Evolutionary conservation across 2,329 filamentous ascomycete genomes (phyloP).

Genomic region (Monilinia fructicola): DNA sequence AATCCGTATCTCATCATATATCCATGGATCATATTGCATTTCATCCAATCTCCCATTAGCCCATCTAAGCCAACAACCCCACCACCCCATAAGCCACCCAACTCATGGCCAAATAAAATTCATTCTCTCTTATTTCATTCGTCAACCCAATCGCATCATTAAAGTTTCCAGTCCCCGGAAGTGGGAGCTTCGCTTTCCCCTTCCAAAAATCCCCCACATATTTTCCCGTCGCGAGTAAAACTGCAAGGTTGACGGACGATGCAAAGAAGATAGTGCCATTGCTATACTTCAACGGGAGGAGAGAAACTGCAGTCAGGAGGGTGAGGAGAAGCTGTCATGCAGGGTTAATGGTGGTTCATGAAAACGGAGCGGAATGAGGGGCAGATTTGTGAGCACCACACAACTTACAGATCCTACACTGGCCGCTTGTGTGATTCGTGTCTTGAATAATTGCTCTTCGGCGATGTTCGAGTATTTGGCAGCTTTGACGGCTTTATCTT

Average conservation of each 20-base stretch:
- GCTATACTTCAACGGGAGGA: background rate
- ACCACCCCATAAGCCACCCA: conserved; percentile 8
- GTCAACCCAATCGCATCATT: conserved; percentile 22
- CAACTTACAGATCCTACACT: conserved; percentile 15
- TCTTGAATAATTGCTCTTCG: conserved; percentile 46
- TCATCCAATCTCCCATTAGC: background rate
- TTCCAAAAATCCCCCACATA: conserved; percentile 22
- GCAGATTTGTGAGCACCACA: background rate
- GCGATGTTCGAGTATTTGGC: conserved; percentile 48
- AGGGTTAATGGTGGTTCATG: background rate
- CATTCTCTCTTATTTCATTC: background rate
- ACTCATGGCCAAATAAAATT: background rate
- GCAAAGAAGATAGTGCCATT: background rate
- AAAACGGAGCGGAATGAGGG: background rate
- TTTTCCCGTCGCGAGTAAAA: background rate
- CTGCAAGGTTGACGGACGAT: background rate
- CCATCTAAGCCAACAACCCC: conserved; percentile 5
- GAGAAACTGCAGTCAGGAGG: background rate
- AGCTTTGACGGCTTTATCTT: conserved; percentile 46
- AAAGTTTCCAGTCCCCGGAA: conserved; percentile 1
- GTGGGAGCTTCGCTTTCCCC: conserved; percentile 5
- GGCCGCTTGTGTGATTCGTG: conserved; percentile 45
- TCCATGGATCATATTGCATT: background rate
- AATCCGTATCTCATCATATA: background rate
- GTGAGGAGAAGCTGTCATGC: background rate